These are phyloP conservation scores for Juglanconis oblonga DNA, from an alignment of 2,329 filamentous ascomycete genomes.

Conservation along the genomic window DNA sequence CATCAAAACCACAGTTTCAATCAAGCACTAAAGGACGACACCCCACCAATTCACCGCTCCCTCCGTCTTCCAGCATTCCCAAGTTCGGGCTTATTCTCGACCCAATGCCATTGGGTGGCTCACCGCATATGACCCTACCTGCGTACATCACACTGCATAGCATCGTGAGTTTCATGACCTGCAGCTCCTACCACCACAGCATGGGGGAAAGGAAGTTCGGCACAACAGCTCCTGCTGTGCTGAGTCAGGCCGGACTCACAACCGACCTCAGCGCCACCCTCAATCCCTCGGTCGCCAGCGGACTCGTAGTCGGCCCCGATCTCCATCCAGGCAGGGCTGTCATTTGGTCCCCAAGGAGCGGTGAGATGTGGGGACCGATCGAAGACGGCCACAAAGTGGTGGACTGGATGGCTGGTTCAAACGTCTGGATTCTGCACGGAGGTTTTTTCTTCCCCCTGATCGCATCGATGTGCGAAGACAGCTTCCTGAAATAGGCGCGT, in stretches of 20 bases:
- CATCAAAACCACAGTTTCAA: too few species aligned
- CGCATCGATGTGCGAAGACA: background rate
- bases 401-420: background rate
- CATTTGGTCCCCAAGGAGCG: constrained; percentile 5
- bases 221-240: background rate
- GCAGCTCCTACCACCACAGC: background rate
- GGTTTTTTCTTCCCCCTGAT: background rate
- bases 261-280: too few species aligned
- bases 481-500: background rate
- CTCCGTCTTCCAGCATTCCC: too few species aligned
- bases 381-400: too few species aligned
- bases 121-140: background rate
- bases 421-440: background rate
- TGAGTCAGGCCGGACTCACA: background rate
- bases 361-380: constrained; percentile 8
- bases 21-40: background rate
- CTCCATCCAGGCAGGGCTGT: background rate
- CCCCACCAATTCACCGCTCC: background rate
- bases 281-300: too few species aligned
- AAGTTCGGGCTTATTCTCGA: background rate
- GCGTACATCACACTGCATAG: background rate
- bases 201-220: background rate
- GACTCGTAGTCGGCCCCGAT: too few species aligned
- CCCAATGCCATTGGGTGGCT: background rate
- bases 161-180: background rate